Evolutionary conservation across 2,329 filamentous ascomycete species (phyloP).

Genomic region (Colletotrichum plurivorum): DNA sequence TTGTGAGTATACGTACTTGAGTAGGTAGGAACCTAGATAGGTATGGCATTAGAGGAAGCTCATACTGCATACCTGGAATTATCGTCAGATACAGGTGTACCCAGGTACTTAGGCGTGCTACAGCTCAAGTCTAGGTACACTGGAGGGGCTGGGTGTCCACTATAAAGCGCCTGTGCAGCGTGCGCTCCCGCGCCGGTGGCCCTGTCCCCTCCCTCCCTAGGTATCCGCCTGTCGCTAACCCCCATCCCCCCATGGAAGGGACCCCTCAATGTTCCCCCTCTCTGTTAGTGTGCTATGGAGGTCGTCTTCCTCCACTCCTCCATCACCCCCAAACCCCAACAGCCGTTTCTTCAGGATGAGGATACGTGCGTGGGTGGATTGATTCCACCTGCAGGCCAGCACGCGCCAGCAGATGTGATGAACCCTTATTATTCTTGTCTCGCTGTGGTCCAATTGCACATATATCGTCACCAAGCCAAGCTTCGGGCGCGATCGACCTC

Average conservation of each 20-base stretch:
- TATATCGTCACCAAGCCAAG: conserved; percentile 25
- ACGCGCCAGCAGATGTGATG: conserved; percentile 39
- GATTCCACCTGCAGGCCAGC: conserved; percentile 39
- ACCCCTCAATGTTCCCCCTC: conserved; percentile 6
- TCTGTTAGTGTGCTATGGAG: background rate
- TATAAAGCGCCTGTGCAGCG: conserved; percentile 19
- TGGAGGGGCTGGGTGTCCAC: conserved; percentile 8
- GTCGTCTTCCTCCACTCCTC: conserved; percentile 9
- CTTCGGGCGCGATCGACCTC: conserved; percentile 4
- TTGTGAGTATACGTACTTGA: no score
- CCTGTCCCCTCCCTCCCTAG: conserved; percentile 19
- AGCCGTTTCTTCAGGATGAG: conserved; percentile 35
- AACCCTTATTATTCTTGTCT: conserved; percentile 36
- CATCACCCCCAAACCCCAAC: conserved; percentile 21
- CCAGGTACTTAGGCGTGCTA: background rate
- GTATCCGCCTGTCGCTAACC: conserved; percentile 13
- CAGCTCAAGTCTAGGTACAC: background rate
- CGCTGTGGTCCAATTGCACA: conserved; percentile 17
- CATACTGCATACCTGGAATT: no score
- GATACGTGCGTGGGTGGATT: conserved; percentile 38
- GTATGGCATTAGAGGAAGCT: no score
- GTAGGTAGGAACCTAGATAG: no score
- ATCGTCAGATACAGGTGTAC: no score
- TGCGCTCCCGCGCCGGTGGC: conserved; percentile 27
- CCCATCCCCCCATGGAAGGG: background rate